Percentiles rank a stretch among this genome's conserved stretches.
Evolutionary conservation across 2,329 filamentous ascomycete genomes (phyloP).

Genomic region (Mycosphaerella arachidis): DNA sequence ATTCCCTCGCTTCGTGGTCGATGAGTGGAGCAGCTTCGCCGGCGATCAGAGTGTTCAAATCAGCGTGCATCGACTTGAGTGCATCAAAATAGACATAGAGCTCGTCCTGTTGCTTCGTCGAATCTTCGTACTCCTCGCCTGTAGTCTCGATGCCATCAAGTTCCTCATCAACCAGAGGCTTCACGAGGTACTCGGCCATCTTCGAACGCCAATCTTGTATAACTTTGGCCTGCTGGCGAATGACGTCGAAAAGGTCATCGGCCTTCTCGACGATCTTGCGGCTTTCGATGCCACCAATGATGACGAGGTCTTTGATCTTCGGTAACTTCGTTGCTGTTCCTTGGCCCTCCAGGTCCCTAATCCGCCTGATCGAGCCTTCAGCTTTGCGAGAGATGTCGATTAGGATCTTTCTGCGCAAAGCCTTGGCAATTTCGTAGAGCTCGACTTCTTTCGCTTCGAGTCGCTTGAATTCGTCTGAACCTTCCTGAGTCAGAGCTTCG

Average conservation of each 20-base stretch:
- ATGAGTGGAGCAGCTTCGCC: conserved; percentile 73
- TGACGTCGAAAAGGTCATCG: conserved; percentile 57
- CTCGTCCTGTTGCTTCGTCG: conserved; percentile 81
- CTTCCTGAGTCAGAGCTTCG: conserved; percentile 57
- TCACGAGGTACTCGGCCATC: conserved; percentile 66
- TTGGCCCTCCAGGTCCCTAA: conserved; percentile 43
- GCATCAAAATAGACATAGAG: conserved; percentile 81
- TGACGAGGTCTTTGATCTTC: conserved; percentile 45
- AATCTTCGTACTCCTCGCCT: conserved; percentile 85
- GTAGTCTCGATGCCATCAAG: conserved; percentile 65
- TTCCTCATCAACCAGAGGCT: conserved; percentile 79
- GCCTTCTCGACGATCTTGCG: conserved; percentile 62
- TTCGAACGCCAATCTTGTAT: conserved; percentile 71
- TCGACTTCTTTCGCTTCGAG: conserved; percentile 68
- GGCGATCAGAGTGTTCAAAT: conserved; percentile 71
- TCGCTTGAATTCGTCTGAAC: conserved; percentile 61
- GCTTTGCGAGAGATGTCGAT: conserved; percentile 54
- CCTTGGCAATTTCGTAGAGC: conserved; percentile 73
- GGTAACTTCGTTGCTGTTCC: conserved; percentile 53
- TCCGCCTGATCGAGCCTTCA: conserved; percentile 58
- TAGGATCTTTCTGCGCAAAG: conserved; percentile 74
- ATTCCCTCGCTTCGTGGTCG: conserved; percentile 62
- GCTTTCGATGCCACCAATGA: conserved; percentile 68
- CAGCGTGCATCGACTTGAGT: conserved; percentile 69
- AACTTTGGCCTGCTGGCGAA: conserved; percentile 68